Conservation (phyloP, 768 basidiomycete genomes). For the Scleroderma citrinum region DNA sequence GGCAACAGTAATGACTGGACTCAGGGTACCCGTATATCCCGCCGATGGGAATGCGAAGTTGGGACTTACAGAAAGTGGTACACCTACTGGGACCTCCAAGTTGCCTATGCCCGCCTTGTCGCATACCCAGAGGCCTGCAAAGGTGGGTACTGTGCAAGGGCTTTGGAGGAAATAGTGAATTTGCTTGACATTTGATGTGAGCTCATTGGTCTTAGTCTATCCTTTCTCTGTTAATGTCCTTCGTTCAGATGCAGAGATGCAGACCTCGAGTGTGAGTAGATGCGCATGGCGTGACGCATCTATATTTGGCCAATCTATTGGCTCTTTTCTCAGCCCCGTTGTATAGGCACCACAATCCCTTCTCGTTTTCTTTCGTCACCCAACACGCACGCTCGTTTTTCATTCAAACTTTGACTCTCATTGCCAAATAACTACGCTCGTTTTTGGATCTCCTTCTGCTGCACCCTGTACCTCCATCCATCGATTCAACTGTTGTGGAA, state of each 20-base stretch:
- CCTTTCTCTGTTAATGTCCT: background rate
- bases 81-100: background rate
- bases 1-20: background rate
- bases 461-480: background rate
- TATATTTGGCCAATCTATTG: too few relatives aligned
- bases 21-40: background rate
- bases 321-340: too few relatives aligned
- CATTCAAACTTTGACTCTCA: background rate
- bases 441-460: background rate
- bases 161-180: background rate
- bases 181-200: background rate
- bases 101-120: background rate
- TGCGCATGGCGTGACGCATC: too few relatives aligned
- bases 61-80: background rate
- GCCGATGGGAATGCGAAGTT: background rate
- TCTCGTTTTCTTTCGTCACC: background rate
- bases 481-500: constrained; percentile 1
- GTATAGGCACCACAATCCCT: background rate
- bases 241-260: background rate
- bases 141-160: background rate
- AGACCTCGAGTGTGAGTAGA: too few relatives aligned
- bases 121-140: background rate
- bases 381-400: background rate
- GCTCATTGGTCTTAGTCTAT: background rate
- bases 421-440: background rate